A percentile compares a stretch with the other conserved stretches of the same genome.
phyloP scores from a whole-genome alignment of 2,329 filamentous ascomycete genomes.

The Sporothrix inflata region DNA sequence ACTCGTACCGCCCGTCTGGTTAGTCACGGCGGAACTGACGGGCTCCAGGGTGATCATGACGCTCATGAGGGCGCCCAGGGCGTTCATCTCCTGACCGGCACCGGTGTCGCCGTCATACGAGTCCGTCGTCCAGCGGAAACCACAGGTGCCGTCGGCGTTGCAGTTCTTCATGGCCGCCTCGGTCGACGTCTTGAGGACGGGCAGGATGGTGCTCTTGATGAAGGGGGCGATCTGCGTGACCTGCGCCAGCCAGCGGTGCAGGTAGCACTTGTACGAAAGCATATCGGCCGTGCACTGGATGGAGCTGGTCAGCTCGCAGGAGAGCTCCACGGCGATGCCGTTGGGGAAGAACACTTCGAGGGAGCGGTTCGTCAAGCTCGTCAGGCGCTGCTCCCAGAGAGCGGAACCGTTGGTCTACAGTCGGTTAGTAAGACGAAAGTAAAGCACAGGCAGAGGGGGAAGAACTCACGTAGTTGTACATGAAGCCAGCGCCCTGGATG shows the following conservation, averaged over 20 bases:
- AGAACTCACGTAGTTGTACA: slow-evolving; percentile 65
- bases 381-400: slow-evolving; percentile 58
- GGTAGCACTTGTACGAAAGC: slow-evolving; percentile 71
- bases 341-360: slow-evolving; percentile 58
- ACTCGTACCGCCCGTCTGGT: slow-evolving; percentile 50
- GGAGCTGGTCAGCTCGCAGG: slow-evolving; percentile 59
- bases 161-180: slow-evolving; percentile 64
- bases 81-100: slow-evolving; percentile 59
- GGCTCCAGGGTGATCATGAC: slow-evolving; percentile 44
- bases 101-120: slow-evolving; percentile 48
- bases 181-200: slow-evolving; percentile 61
- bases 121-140: slow-evolving; percentile 63
- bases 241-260: slow-evolving; percentile 67
- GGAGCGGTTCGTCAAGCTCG: slow-evolving; percentile 59
- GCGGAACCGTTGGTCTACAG: slow-evolving; percentile 53
- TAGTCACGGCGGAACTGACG: slow-evolving; percentile 41
- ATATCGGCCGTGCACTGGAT: slow-evolving; percentile 70
- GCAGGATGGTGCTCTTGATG: slow-evolving; percentile 57
- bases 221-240: slow-evolving; percentile 65
- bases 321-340: slow-evolving; percentile 65
- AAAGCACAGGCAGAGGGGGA: background rate
- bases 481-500: slow-evolving; percentile 65
- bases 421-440: slow-evolving; percentile 19
- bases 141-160: slow-evolving; percentile 61
- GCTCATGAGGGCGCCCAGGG: slow-evolving; percentile 52